These are phyloP conservation scores for Boletus coccyginus DNA, from an alignment of 768 basidiomycete genomes.

Conservation along the genomic window DNA sequence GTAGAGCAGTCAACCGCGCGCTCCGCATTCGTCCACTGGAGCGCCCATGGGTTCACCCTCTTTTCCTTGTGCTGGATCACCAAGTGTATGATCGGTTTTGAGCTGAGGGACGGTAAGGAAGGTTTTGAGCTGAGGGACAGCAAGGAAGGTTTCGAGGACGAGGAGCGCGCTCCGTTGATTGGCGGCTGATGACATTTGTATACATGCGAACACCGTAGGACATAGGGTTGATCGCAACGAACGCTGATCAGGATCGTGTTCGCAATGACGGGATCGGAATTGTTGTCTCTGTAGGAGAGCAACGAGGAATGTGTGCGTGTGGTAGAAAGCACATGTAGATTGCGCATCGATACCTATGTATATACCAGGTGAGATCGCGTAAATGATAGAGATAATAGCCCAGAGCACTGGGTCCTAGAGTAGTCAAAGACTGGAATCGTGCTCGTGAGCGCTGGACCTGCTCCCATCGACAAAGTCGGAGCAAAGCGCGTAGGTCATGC, in stretches of 20 bases:
- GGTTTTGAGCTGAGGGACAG: no score
- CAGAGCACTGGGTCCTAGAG: background rate
- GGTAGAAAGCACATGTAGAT: slow-evolving; percentile 5
- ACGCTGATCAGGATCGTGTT: no score
- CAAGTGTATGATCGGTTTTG: background rate
- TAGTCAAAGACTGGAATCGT: background rate
- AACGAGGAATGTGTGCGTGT: no score
- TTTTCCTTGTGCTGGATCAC: background rate
- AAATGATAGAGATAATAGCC: background rate
- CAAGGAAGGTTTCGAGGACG: no score
- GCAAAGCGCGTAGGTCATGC: background rate
- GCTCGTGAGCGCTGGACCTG: background rate
- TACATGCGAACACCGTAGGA: no score
- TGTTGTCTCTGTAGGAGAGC: background rate
- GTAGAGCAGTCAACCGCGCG: background rate
- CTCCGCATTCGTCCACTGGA: background rate
- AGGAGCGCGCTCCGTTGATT: no score
- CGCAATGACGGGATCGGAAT: no score
- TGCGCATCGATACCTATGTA: slow-evolving; percentile 11
- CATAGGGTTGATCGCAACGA: no score
- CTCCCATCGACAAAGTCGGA: background rate
- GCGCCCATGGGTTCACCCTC: background rate
- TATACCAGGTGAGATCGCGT: slow-evolving; percentile 5
- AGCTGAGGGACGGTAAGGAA: background rate
- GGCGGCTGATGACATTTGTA: no score